Evolutionary conservation across 1,284 basidiomycete species (phyloP).

Genomic region (Peniophora sp.): DNA sequence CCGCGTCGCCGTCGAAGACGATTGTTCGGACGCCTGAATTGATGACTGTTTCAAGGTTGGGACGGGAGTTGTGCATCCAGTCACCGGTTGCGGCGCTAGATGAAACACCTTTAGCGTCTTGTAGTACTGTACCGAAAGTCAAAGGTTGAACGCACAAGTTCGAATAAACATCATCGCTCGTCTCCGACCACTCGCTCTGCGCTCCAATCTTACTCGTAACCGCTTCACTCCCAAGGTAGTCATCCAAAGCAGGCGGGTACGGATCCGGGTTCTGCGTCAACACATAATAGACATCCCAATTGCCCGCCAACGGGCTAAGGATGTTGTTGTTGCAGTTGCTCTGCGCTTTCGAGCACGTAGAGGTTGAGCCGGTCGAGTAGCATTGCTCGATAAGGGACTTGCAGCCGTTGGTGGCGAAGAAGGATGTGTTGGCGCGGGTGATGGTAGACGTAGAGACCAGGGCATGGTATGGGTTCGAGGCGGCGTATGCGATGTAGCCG

Average conservation of each 20-base stretch:
- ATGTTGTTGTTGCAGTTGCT: conserved; percentile 48
- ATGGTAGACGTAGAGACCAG: conserved; percentile 35
- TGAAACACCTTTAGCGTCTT: too few relatives aligned
- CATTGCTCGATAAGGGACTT: conserved; percentile 44
- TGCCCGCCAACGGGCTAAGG: conserved; percentile 39
- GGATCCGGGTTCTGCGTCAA: conserved; percentile 39
- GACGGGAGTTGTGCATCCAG: conserved; percentile 55
- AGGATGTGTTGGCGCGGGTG: conserved; percentile 33
- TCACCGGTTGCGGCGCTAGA: conserved; percentile 40
- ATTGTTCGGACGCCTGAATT: conserved; percentile 48
- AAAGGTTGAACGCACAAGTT: conserved; percentile 29
- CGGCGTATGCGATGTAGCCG: conserved; percentile 47
- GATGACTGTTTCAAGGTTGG: conserved; percentile 49
- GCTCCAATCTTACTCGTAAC: conserved; percentile 39
- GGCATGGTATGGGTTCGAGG: conserved; percentile 46
- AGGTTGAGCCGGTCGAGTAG: conserved; percentile 35
- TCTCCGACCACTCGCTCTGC: conserved; percentile 37
- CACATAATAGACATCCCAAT: conserved; percentile 46
- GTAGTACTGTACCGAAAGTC: too few relatives aligned
- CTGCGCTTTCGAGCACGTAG: conserved; percentile 47
- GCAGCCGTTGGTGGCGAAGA: conserved; percentile 39
- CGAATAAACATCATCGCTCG: conserved; percentile 37
- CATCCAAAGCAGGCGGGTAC: conserved; percentile 43
- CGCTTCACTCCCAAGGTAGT: conserved; percentile 27
- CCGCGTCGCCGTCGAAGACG: conserved; percentile 51